Evolutionary conservation across 78 protist genomes (phyloP), one percentile per base, ranked within the genome.

Genomic region (Ministeria vibrans): DNA sequence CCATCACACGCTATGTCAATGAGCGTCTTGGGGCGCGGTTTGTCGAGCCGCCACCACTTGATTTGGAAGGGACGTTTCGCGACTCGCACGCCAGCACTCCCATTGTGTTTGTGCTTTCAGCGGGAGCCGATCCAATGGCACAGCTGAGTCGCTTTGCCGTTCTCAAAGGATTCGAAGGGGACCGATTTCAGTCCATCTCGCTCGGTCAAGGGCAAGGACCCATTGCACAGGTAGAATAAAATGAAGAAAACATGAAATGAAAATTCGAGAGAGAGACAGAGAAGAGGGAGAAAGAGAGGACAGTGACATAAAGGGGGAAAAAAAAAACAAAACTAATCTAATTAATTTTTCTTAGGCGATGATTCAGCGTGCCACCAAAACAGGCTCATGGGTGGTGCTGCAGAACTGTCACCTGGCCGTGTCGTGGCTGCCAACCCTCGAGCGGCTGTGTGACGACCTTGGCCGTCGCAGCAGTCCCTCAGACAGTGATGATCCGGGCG

Each of bases 1-100:
- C 45, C 6, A 32, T 79, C 28, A 3, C 71, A 34, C 7, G 25
- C 27, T 46, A 68, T 68, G 83, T 79, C 43, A 49, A 55, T 23
- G 55, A 36, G 36, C 59, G 75, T n/a, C 46, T 92, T n/a, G 95
- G 90, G 38, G 64, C 71, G 23, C 0, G 36, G 44, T 93, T 74
- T 45, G 74, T 93, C 78, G 90, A 89, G 76, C 93, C 96, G 28
- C 96, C 96, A 30, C 83, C 88, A 20, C 86, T 93, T 80, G 84
- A 84, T 64, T 83, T 91, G 30, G 86, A 83, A 18, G 74, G 64
- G 25, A 45, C 86, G 28, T 95, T 41, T 66, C 51, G n/a, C 64
- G 95, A 88, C 77, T 84, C 93, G 44, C 32, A 30, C 44, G 3
- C 76, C 15, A 13, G 51, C 44, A 36, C 84, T 1, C 98, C 98